Percentiles rank a stretch among this genome's conserved stretches.
phyloP scores from a whole-genome alignment of 495 filamentous ascomycete species.

The Penicillium turbatum region DNA sequence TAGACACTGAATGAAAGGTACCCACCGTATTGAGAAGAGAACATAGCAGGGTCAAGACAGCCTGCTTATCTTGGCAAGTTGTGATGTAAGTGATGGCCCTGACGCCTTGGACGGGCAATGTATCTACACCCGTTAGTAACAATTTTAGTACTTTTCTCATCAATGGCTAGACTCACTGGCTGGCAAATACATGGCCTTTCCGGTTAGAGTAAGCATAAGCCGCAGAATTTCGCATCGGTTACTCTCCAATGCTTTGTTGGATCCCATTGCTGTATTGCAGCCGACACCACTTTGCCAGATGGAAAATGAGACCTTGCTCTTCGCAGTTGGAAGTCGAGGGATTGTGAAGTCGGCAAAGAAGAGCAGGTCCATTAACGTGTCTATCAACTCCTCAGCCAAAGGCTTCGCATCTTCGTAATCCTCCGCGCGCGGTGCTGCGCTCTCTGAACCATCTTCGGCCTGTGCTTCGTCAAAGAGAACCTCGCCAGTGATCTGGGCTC shows the following conservation, averaged over 20 bases:
- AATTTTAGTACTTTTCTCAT: background rate
- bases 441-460: conserved; percentile 44
- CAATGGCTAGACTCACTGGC: conserved; percentile 50
- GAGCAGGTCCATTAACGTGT: conserved; percentile 81
- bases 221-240: conserved; percentile 89
- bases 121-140: conserved; percentile 38
- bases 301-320: conserved; percentile 80
- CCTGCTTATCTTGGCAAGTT: conserved; percentile 83
- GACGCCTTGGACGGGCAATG: conserved; percentile 80
- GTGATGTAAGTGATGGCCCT: conserved; percentile 86
- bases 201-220: conserved; percentile 76
- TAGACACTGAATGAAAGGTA: background rate
- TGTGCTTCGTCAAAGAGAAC: conserved; percentile 81
- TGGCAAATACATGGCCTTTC: conserved; percentile 90
- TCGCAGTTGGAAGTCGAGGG: conserved; percentile 59
- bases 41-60: conserved; percentile 82
- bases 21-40: conserved; percentile 94
- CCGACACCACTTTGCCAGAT: conserved; percentile 99
- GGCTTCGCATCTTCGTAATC: conserved; percentile 82
- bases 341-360: conserved; percentile 91
- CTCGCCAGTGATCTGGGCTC: conserved; percentile 55
- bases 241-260: conserved; percentile 84
- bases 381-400: conserved; percentile 88
- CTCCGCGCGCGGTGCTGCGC: conserved; percentile 41
- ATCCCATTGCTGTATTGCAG: conserved; percentile 82